These are phyloP conservation scores for Pseudonectria buxi DNA, from an alignment of 2,329 filamentous ascomycete species.

Conservation along the genomic window DNA sequence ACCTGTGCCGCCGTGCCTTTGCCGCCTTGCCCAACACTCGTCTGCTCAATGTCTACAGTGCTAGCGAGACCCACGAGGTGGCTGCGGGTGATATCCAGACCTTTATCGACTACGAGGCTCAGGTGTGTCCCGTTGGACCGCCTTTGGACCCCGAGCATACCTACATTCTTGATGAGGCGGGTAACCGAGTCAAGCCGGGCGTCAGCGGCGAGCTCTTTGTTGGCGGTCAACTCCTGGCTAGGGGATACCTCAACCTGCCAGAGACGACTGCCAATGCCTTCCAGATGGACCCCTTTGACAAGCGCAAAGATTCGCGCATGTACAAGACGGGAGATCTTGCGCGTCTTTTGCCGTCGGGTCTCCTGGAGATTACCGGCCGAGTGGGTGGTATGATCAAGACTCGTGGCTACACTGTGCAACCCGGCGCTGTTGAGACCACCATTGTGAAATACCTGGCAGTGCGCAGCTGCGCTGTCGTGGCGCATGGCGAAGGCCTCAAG, in stretches of 20 bases:
- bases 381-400: constrained; percentile 78
- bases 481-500: constrained; percentile 70
- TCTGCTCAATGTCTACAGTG: constrained; percentile 74
- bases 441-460: constrained; percentile 66
- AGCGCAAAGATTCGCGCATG: constrained; percentile 56
- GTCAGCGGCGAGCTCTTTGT: constrained; percentile 67
- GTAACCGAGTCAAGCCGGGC: constrained; percentile 56
- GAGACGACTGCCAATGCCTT: constrained; percentile 72
- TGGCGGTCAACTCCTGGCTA: constrained; percentile 65
- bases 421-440: constrained; percentile 67
- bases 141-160: constrained; percentile 61
- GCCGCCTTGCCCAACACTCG: constrained; percentile 62
- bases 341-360: constrained; percentile 57
- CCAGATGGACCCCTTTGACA: constrained; percentile 56
- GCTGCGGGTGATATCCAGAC: constrained; percentile 68
- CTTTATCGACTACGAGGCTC: constrained; percentile 55
- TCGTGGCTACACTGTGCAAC: constrained; percentile 70
- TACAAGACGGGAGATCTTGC: constrained; percentile 70
- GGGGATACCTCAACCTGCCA: constrained; percentile 73
- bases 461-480: constrained; percentile 62
- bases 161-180: constrained; percentile 66
- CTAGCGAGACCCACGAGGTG: constrained; percentile 75
- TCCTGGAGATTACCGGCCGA: constrained; percentile 68
- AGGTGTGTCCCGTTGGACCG: constrained; percentile 68
- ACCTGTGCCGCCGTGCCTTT: constrained; percentile 62